These are phyloP conservation scores for Cladorrhinum sp. DNA, from an alignment of 2,329 filamentous ascomycete genomes.

Conservation along the genomic window DNA sequence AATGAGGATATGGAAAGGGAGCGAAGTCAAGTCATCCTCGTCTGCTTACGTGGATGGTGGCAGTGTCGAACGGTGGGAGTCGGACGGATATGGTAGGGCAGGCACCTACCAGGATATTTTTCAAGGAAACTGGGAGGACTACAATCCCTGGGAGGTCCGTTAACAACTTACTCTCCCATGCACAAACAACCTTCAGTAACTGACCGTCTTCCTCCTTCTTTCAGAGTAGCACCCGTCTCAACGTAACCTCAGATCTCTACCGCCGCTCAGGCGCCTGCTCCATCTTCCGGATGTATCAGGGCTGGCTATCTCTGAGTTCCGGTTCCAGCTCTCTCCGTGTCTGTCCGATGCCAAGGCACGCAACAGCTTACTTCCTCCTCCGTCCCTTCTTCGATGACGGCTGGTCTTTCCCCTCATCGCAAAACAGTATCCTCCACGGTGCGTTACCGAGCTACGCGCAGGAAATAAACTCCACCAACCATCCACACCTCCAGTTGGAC, in stretches of 20 bases:
- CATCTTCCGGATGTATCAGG: constrained; percentile 77
- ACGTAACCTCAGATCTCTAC: constrained; percentile 66
- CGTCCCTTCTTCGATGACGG: constrained; percentile 69
- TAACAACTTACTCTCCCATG: neutral
- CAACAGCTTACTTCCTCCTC: constrained; percentile 74
- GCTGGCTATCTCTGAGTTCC: constrained; percentile 65
- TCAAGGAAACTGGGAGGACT: constrained; percentile 68
- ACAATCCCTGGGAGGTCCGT: constrained; percentile 68
- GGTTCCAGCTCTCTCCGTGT: constrained; percentile 54
- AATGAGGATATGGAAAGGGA: constrained; percentile 48
- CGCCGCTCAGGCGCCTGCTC: constrained; percentile 69
- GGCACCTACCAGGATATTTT: constrained; percentile 65
- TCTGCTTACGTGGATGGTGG: constrained; percentile 64
- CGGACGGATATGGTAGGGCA: constrained; percentile 55
- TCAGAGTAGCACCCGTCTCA: constrained; percentile 52
- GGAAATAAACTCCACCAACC: constrained; percentile 64
- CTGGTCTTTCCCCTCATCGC: constrained; percentile 49
- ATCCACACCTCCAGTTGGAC: constrained; percentile 68
- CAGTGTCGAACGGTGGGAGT: constrained; percentile 65
- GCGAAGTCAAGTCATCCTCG: constrained; percentile 40
- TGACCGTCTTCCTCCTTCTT: neutral
- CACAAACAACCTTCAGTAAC: neutral
- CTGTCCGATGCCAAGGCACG: constrained; percentile 67
- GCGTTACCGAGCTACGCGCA: constrained; percentile 67
- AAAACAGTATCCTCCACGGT: constrained; percentile 62